Conservation (phyloP, 352 stramenopile genomes). For the Globisporangium iwayamae region DNA sequence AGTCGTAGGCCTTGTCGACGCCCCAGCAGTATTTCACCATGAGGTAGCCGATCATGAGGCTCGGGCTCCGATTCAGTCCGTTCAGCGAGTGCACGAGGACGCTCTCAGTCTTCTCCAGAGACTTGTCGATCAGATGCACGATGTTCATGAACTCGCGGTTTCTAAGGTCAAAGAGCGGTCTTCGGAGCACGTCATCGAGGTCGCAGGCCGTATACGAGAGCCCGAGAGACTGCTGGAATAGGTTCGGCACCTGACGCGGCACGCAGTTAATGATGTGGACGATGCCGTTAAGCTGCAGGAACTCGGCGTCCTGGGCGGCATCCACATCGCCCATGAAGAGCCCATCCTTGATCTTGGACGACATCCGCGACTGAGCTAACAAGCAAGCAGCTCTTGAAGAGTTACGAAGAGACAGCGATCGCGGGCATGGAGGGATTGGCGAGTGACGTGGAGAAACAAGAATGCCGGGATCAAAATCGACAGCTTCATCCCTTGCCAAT, state of each 20-base stretch:
- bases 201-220: conserved; percentile 80
- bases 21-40: conserved; percentile 93
- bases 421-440: conserved; percentile 2
- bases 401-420: background rate
- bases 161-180: conserved; percentile 78
- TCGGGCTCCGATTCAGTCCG: conserved; percentile 74
- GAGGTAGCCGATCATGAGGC: conserved; percentile 86
- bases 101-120: conserved; percentile 80
- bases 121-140: conserved; percentile 71
- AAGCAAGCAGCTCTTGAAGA: background rate
- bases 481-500: conserved; percentile 1
- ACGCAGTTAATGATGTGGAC: conserved; percentile 91
- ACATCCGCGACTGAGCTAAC: conserved; percentile 48
- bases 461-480: conserved; percentile 7
- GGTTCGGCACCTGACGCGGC: conserved; percentile 86
- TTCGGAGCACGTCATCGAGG: conserved; percentile 58
- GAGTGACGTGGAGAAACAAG: background rate
- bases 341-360: conserved; percentile 92
- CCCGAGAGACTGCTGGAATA: conserved; percentile 86
- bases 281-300: conserved; percentile 93
- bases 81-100: conserved; percentile 89
- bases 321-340: conserved; percentile 93
- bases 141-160: conserved; percentile 84
- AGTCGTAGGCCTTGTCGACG: conserved; percentile 91
- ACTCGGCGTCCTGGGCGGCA: conserved; percentile 90